A percentile compares a stretch with the other conserved stretches of the same genome.
These are phyloP conservation scores for Insectozyma bohioensis DNA, from an alignment of 1,139 yeast genomes.

Conservation along the genomic window DNA sequence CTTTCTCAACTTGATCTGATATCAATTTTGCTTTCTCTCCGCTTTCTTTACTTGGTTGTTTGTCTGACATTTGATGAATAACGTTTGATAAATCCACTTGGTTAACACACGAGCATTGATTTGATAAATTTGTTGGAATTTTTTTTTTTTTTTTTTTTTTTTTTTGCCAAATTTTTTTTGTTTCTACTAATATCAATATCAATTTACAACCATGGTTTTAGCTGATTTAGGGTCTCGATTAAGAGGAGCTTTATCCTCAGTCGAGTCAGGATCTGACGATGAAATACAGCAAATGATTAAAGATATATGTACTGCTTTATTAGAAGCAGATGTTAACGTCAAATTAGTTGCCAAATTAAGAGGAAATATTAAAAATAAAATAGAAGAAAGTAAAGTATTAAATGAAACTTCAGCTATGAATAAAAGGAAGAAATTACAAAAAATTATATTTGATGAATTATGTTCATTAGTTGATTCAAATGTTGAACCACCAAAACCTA, in stretches of 20 bases:
- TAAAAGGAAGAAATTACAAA: slow-evolving; percentile 80
- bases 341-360: slow-evolving; percentile 76
- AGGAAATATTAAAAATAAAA: slow-evolving; percentile 63
- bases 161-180: slow-evolving; percentile 2
- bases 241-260: slow-evolving; percentile 69
- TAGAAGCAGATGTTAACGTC: slow-evolving; percentile 91
- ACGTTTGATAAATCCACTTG: too few species aligned
- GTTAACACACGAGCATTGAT: too few species aligned
- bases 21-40: slow-evolving; percentile 4
- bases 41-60: neutral
- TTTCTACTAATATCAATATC: too few species aligned
- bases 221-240: slow-evolving; percentile 92
- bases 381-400: slow-evolving; percentile 47
- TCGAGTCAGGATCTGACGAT: slow-evolving; percentile 43
- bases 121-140: slow-evolving; percentile 1
- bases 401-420: slow-evolving; percentile 52
- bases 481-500: slow-evolving; percentile 78
- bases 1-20: slow-evolving; percentile 35
- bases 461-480: slow-evolving; percentile 75
- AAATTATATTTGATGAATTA: slow-evolving; percentile 90
- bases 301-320: slow-evolving; percentile 83
- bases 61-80: neutral
- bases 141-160: slow-evolving; percentile 5
- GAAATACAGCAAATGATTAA: slow-evolving; percentile 63
- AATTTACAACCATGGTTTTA: slow-evolving; percentile 78